Percentiles rank a stretch among this genome's conserved stretches.
Conservation (phyloP, 2,329 filamentous ascomycete species). For the Celoporthe dispersa region DNA sequence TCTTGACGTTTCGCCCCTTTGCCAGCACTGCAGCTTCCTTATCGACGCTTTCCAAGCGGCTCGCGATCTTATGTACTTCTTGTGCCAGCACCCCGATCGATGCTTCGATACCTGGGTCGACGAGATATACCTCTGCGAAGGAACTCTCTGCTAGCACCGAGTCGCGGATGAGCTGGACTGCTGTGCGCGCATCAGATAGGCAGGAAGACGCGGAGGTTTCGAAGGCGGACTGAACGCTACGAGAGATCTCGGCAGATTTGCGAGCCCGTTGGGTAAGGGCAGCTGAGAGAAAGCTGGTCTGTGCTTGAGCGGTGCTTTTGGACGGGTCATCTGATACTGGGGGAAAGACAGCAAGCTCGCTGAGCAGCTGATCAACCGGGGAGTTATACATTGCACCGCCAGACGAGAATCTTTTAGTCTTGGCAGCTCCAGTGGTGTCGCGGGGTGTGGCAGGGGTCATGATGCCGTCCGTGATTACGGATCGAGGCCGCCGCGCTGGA, state of each 20-base stretch:
- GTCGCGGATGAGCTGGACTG: conserved; percentile 54
- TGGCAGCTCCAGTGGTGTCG: conserved; percentile 15
- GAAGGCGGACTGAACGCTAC: conserved; percentile 54
- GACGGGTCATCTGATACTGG: conserved; percentile 40
- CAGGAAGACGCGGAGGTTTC: conserved; percentile 48
- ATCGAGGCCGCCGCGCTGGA: conserved; percentile 38
- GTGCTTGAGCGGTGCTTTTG: conserved; percentile 31
- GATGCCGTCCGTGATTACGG: conserved; percentile 21
- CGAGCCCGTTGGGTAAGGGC: conserved; percentile 16
- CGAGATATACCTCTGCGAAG: conserved; percentile 52
- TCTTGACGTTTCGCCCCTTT: conserved; percentile 49
- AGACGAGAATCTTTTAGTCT: conserved; percentile 42
- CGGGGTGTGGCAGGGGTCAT: conserved; percentile 22
- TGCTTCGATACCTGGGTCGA: conserved; percentile 57
- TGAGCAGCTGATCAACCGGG: conserved; percentile 53
- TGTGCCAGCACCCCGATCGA: conserved; percentile 52
- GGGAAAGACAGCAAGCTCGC: conserved; percentile 50
- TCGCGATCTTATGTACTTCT: conserved; percentile 48
- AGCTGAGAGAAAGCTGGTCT: conserved; percentile 13
- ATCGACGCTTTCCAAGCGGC: conserved; percentile 45
- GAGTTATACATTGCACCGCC: conserved; percentile 42
- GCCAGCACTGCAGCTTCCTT: conserved; percentile 39
- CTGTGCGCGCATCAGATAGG: conserved; percentile 52
- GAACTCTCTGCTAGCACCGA: conserved; percentile 58
- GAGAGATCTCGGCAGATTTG: conserved; percentile 44